phyloP scores from a whole-genome alignment of 148 eudicot species.

The Nyssa sinensis region DNA sequence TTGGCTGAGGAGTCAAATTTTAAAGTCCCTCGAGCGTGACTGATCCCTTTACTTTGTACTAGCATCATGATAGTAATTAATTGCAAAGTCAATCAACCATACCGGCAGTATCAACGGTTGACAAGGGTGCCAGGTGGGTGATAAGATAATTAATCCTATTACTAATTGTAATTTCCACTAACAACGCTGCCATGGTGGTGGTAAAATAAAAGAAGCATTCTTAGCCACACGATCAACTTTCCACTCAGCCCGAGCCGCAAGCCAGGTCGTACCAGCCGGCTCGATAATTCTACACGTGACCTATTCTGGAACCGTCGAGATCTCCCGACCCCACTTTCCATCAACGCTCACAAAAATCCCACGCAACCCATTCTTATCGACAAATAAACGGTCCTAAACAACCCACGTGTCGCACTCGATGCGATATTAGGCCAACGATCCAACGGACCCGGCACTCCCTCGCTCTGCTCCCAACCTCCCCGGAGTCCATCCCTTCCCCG shows the following conservation, averaged over 20 bases:
- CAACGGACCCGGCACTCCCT: conserved; percentile 15
- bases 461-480: neutral
- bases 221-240: no score
- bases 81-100: no score
- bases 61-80: no score
- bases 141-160: no score
- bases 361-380: conserved; percentile 21
- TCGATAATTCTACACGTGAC: neutral
- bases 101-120: no score
- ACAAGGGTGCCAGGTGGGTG: no score
- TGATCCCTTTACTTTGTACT: no score
- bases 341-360: conserved; percentile 17
- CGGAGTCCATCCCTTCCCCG: neutral
- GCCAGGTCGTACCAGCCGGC: neutral
- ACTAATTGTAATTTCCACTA: no score
- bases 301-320: conserved; percentile 4
- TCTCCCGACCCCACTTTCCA: conserved; percentile 16
- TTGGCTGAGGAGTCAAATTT: no score
- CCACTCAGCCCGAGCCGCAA: neutral
- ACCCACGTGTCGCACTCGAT: conserved; percentile 31
- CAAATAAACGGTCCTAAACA: conserved; percentile 23
- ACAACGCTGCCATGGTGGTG: no score
- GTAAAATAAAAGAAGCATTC: no score
- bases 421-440: conserved; percentile 18
- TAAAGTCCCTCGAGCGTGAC: no score